Evolutionary conservation across 371 early-diverging fungal genomes (phyloP).

Genomic region (Lichtheimia corymbifera): DNA sequence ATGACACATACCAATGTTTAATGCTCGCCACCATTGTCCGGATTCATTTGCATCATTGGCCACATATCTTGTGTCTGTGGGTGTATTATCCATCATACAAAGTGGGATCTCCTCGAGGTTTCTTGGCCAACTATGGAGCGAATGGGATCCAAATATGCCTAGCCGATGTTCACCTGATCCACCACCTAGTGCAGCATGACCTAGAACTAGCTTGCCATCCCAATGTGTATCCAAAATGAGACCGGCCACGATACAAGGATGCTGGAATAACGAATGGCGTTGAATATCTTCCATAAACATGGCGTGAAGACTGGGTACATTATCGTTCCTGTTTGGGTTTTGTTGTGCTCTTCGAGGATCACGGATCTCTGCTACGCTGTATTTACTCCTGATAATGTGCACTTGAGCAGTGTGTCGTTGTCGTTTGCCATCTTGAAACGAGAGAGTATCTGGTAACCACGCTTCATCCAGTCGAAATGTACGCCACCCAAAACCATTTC

Average conservation of each 20-base stretch:
- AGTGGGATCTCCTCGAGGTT: slow-evolving; percentile 59
- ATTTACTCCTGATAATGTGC: slow-evolving; percentile 52
- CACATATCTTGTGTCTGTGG: slow-evolving; percentile 52
- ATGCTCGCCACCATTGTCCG: slow-evolving; percentile 58
- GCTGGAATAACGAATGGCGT: slow-evolving; percentile 39
- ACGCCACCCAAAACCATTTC: slow-evolving; percentile 57
- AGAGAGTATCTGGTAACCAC: slow-evolving; percentile 52
- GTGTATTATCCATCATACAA: slow-evolving; percentile 57
- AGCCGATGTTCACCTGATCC: slow-evolving; percentile 42
- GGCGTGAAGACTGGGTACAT: slow-evolving; percentile 41
- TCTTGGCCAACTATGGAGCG: slow-evolving; percentile 65
- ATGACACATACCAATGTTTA: slow-evolving; percentile 68
- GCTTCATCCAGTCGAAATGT: slow-evolving; percentile 68
- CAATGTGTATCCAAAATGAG: slow-evolving; percentile 62
- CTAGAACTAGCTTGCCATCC: slow-evolving; percentile 56
- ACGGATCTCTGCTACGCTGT: slow-evolving; percentile 55
- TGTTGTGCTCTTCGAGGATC: slow-evolving; percentile 65
- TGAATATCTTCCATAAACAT: slow-evolving; percentile 50
- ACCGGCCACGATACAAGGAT: slow-evolving; percentile 48
- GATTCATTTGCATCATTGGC: slow-evolving; percentile 65
- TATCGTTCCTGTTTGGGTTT: slow-evolving; percentile 33
- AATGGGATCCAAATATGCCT: slow-evolving; percentile 73
- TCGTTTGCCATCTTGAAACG: slow-evolving; percentile 29
- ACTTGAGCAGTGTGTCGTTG: slow-evolving; percentile 58
- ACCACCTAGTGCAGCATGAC: slow-evolving; percentile 73